A percentile compares a stretch with the other conserved stretches of the same genome.
Conservation (phyloP, 139 green algal genomes). For the Chlamydomonas sp. region DNA sequence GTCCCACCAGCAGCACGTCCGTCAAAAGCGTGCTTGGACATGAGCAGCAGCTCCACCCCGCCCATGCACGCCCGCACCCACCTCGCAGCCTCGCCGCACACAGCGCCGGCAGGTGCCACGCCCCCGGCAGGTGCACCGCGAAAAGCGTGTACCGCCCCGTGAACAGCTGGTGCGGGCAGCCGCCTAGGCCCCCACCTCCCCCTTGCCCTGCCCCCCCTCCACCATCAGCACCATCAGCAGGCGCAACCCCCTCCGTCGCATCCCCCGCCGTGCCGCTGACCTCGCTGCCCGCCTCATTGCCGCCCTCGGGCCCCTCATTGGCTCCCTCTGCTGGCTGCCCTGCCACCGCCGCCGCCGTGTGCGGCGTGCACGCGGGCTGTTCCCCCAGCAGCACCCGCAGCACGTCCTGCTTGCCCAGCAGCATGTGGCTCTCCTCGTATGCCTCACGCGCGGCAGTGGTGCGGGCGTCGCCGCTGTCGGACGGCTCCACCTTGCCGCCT, state of each 20-base stretch:
- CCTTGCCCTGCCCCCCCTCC: too few relatives aligned
- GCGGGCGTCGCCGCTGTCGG: background rate
- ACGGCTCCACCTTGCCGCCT: conserved; percentile 7
- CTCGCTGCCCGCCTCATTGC: too few relatives aligned
- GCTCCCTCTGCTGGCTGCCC: background rate
- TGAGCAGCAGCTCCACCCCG: background rate
- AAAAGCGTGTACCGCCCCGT: conserved; percentile 13
- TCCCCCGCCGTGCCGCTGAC: too few relatives aligned
- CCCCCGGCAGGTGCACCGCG: conserved; percentile 14
- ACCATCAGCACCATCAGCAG: too few relatives aligned
- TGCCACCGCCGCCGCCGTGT: background rate
- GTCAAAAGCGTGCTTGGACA: background rate
- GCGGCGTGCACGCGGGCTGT: background rate
- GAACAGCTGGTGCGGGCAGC: background rate
- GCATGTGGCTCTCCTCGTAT: conserved; percentile 19
- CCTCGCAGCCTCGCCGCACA: background rate
- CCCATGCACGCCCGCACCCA: background rate
- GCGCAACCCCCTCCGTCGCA: too few relatives aligned
- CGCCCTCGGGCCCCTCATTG: background rate
- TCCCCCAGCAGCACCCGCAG: background rate
- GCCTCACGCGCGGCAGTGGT: conserved; percentile 11
- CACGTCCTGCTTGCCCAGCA: background rate
- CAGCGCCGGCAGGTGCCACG: background rate
- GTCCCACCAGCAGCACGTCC: background rate
- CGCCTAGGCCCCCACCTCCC: background rate